These are phyloP conservation scores for Mycosarcoma mackinlayi DNA, from an alignment of 1,284 basidiomycete genomes.

Conservation along the genomic window DNA sequence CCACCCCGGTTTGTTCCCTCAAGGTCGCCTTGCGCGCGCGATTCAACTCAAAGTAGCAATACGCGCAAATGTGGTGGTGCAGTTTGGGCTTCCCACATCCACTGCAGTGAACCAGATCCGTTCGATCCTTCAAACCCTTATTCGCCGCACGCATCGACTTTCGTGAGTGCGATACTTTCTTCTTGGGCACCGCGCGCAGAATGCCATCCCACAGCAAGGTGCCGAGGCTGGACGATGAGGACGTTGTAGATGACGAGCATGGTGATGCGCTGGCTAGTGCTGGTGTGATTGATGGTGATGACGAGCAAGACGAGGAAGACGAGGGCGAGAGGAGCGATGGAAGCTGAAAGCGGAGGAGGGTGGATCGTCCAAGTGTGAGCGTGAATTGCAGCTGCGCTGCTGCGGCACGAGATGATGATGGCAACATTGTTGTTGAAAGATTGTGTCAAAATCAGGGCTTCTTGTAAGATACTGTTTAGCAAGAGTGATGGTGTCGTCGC, in stretches of 20 bases:
- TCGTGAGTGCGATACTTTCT: conserved; percentile 89
- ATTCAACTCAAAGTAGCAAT: conserved; percentile 83
- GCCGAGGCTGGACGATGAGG: not conserved
- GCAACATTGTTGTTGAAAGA: conserved; percentile 4
- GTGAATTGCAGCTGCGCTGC: conserved; percentile 6
- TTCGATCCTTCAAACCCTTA: conserved; percentile 93
- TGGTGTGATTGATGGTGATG: conserved; percentile 17
- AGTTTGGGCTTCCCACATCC: conserved; percentile 26
- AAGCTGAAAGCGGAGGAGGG: conserved; percentile 4
- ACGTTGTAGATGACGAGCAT: not conserved
- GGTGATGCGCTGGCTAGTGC: conserved; percentile 2
- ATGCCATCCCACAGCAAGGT: conserved; percentile 84
- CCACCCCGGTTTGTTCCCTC: not conserved
- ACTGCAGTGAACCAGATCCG: conserved; percentile 72
- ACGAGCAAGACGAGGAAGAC: not conserved
- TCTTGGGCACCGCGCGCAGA: conserved; percentile 91
- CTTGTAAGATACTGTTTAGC: not conserved
- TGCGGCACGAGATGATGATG: conserved; percentile 5
- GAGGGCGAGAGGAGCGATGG: conserved; percentile 3
- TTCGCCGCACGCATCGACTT: conserved; percentile 95
- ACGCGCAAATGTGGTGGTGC: conserved; percentile 80
- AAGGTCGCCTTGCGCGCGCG: conserved; percentile 19
- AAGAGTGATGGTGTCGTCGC: not conserved
- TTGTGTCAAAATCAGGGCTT: not conserved
- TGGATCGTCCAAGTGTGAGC: not conserved